Conservation (phyloP, 1,284 basidiomycete genomes). For the Pascua guehoae region DNA sequence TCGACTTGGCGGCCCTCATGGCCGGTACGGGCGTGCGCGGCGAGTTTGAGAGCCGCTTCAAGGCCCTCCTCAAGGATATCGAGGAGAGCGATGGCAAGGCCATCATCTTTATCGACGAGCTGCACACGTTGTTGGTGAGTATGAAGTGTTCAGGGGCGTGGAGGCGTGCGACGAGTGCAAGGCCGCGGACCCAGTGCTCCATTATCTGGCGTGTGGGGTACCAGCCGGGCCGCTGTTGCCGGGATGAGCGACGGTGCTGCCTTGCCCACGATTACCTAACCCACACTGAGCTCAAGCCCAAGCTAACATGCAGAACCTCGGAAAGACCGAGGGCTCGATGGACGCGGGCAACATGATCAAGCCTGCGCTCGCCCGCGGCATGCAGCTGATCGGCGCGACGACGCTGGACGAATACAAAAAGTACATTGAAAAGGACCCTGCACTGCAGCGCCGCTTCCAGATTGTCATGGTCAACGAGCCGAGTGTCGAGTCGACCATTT, state of each 20-base stretch:
- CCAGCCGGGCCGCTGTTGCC: no score
- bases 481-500: constrained; percentile 76
- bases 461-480: constrained; percentile 84
- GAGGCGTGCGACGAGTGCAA: no score
- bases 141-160: constrained; percentile 50
- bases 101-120: constrained; percentile 89
- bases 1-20: constrained; percentile 76
- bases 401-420: constrained; percentile 88
- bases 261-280: no score
- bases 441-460: constrained; percentile 85
- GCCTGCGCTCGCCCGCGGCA: constrained; percentile 70
- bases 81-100: constrained; percentile 65
- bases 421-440: constrained; percentile 87
- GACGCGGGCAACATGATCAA: constrained; percentile 70
- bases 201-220: no score
- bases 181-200: no score
- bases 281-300: no score
- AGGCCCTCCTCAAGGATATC: constrained; percentile 77
- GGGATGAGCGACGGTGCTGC: no score
- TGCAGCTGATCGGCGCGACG: constrained; percentile 82
- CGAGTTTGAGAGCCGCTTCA: constrained; percentile 89
- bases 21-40: constrained; percentile 85
- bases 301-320: constrained; percentile 69
- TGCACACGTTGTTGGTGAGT: constrained; percentile 52
- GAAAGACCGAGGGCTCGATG: constrained; percentile 86